Evolutionary conservation across 2,329 filamentous ascomycete species (phyloP).

Genomic region (Alternaria angustiovoidea): DNA sequence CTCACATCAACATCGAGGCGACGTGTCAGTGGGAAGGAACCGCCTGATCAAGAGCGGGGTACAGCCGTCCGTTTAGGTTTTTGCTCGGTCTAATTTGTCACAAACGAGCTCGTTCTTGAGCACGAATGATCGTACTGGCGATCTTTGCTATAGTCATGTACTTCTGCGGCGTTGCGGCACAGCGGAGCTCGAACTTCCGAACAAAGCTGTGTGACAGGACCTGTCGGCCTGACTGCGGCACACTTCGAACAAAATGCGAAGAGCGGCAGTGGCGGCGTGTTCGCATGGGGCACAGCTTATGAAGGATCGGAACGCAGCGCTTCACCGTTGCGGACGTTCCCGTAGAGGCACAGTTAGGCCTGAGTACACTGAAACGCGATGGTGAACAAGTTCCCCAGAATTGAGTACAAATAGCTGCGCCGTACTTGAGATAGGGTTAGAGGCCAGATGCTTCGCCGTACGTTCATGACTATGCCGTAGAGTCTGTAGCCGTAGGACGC

Average conservation of each 20-base stretch:
- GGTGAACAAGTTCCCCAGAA: background rate
- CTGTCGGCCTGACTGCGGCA: background rate
- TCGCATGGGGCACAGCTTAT: slow-evolving; percentile 13
- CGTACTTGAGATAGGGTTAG: background rate
- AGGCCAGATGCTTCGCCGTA: background rate
- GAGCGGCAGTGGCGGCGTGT: slow-evolving; percentile 9
- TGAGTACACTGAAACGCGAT: background rate
- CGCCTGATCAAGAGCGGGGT: background rate
- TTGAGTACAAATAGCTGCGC: background rate
- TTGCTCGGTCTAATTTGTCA: background rate
- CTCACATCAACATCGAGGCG: background rate
- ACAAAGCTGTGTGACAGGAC: background rate
- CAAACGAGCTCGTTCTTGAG: background rate
- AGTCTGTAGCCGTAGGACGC: background rate
- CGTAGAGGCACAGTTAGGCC: slow-evolving; percentile 2
- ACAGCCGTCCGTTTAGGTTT: background rate
- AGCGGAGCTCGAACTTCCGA: background rate
- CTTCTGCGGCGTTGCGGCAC: background rate
- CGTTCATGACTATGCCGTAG: background rate
- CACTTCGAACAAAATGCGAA: background rate
- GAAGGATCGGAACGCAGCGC: slow-evolving; percentile 8
- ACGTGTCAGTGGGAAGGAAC: background rate
- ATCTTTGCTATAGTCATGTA: background rate
- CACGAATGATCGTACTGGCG: background rate
- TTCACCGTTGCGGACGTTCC: slow-evolving; percentile 10